phyloP scores from a whole-genome alignment of 2,329 filamentous ascomycete species.

The Ascochyta rabiei region DNA sequence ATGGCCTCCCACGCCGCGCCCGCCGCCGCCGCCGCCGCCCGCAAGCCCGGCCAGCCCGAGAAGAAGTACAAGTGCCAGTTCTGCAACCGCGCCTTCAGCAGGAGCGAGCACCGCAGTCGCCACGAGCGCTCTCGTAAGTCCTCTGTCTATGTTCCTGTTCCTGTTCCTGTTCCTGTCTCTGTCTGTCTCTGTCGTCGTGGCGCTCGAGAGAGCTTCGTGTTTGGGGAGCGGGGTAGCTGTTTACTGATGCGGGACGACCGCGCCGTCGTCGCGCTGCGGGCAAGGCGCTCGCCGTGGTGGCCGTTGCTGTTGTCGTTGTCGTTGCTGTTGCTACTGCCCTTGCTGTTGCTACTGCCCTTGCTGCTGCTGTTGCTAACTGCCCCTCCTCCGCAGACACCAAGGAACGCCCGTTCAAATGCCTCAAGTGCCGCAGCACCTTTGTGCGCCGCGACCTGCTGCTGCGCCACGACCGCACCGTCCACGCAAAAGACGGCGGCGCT shows the following conservation, averaged over 20 bases:
- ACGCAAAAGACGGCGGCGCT: conserved; percentile 95
- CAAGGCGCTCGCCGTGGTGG: conserved; percentile 22
- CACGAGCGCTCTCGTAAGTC: conserved; percentile 98
- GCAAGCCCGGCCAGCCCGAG: conserved; percentile 80
- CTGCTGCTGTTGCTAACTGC: conserved; percentile 39
- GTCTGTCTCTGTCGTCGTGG: conserved; percentile 11
- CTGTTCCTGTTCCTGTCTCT: no score
- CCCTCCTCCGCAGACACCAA: conserved; percentile 78
- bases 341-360: conserved; percentile 21
- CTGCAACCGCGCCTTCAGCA: conserved; percentile 95
- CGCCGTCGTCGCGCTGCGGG: conserved; percentile 45
- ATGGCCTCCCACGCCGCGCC: conserved; percentile 70
- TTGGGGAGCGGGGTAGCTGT: conserved; percentile 35
- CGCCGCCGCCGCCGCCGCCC: conserved; percentile 70
- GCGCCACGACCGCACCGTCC: conserved; percentile 96
- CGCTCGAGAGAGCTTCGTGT: conserved; percentile 31
- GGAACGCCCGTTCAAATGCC: conserved; percentile 97
- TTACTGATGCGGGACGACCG: conserved; percentile 43
- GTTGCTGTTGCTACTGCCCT: conserved; percentile 20
- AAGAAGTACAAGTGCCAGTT: conserved; percentile 99
- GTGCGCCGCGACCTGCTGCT: conserved; percentile 95
- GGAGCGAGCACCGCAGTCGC: conserved; percentile 94
- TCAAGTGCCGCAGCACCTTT: conserved; percentile 98
- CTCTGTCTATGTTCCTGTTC: conserved; percentile 3
- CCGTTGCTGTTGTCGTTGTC: conserved; percentile 24